Evolutionary conservation across 345 rosid species (phyloP), one percentile per base, ranked within the genome.

Genomic region (Melaleuca alternifolia): DNA sequence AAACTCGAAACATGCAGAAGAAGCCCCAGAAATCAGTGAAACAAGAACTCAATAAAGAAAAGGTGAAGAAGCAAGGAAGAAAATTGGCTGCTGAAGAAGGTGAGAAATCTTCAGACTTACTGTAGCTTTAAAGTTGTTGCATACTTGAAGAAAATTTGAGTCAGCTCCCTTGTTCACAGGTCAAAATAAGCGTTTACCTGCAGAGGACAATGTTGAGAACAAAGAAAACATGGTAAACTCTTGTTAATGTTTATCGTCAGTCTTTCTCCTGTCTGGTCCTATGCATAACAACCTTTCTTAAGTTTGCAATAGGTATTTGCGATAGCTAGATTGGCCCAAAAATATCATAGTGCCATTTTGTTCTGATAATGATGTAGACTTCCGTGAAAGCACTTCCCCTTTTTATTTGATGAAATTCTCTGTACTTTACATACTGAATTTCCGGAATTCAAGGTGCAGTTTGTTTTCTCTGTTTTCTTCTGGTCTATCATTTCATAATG

Each of bases 161-260:
- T 83, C 61, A 83, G n/a, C 54, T 53, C 50, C 16, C 54, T 85
- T 85, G 56, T 51, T 75, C 81, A 61, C 92, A 93, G 99, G 92
- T 91, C 83, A 87, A n/a, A 89, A 82, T 53, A 85, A 90, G 88
- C 89, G 94, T 85, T 51, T 91, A 81, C 86, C 86, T 82, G 88
- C 88, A 83, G 86, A 48, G 52, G 86, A 85, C 57, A 50, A 84
- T 23, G 92, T 89, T 87, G 98, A 93, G 91, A 92, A 97, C 92
- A 97, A 97, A 89, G 99, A 97, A 91, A 97, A 96, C 85, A 77
- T 90, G 97, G 97, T 96, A 92, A 89, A 37, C 48, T 71, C 23
- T 48, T 37, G 48, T n/a, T n/a, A n/a, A n/a, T n/a, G n/a, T n/a
- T n/a, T n/a, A 5, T 2, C 7, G 5, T 20, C 24, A 16, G 79